Conservation (phyloP, 768 basidiomycete genomes). For the Pilatotrama ljubarskyi region DNA sequence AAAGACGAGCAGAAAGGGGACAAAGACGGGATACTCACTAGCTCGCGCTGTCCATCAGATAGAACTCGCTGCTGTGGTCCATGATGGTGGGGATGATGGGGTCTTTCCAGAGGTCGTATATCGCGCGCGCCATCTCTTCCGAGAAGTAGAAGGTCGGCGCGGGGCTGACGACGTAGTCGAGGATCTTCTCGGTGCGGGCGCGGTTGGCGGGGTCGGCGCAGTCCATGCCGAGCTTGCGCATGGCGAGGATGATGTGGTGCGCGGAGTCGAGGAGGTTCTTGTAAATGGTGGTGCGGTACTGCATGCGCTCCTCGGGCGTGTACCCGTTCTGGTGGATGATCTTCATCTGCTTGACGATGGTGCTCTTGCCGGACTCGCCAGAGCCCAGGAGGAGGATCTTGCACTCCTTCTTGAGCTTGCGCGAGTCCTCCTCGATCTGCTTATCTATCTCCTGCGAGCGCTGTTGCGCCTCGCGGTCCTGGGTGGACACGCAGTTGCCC, state of each 20-base stretch:
- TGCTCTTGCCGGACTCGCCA: conserved; percentile 93
- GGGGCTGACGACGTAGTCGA: conserved; percentile 55
- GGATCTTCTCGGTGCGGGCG: conserved; percentile 58
- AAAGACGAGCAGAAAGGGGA: neutral
- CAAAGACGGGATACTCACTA: conserved; percentile 56
- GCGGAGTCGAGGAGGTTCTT: conserved; percentile 88
- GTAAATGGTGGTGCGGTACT: conserved; percentile 78
- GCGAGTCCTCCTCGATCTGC: conserved; percentile 82
- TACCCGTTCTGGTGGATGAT: conserved; percentile 96
- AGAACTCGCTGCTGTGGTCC: conserved; percentile 74
- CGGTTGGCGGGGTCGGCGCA: conserved; percentile 68
- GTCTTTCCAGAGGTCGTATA: conserved; percentile 70
- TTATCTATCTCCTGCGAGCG: conserved; percentile 78
- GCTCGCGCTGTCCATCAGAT: conserved; percentile 91
- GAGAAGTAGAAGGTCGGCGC: conserved; percentile 49
- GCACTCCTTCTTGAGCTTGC: conserved; percentile 82
- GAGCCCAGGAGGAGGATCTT: conserved; percentile 94
- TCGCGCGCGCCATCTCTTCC: conserved; percentile 67
- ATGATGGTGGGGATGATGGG: conserved; percentile 52
- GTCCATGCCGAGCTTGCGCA: conserved; percentile 84
- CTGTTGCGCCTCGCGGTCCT: conserved; percentile 58
- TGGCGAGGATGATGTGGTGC: conserved; percentile 80
- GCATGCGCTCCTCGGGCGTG: conserved; percentile 69
- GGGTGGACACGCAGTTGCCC: conserved; percentile 69
- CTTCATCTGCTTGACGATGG: conserved; percentile 99